These are phyloP conservation scores for Xylariaceae sp. DNA, from an alignment of 2,329 filamentous ascomycete genomes.

Conservation along the genomic window DNA sequence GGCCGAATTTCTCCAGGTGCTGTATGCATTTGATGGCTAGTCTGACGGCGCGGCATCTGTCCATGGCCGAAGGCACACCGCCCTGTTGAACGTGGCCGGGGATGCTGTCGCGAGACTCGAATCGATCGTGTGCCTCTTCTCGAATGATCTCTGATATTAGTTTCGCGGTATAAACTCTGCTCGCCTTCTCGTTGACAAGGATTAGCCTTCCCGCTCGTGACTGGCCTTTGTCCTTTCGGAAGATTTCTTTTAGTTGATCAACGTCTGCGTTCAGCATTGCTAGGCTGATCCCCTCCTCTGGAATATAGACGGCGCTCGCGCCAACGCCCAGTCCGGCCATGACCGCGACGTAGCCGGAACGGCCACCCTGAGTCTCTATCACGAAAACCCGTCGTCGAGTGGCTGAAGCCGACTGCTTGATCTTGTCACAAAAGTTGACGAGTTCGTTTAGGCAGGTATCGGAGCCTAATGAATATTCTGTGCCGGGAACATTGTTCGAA, in stretches of 20 bases:
- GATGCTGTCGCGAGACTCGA: conserved; percentile 89
- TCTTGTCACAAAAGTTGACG: conserved; percentile 94
- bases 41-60: conserved; percentile 87
- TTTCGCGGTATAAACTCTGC: conserved; percentile 86
- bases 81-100: conserved; percentile 95
- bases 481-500: conserved; percentile 97
- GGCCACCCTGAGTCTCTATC: conserved; percentile 94
- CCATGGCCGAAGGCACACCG: conserved; percentile 91
- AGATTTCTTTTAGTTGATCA: conserved; percentile 82
- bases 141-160: conserved; percentile 95
- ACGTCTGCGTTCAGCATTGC: conserved; percentile 93
- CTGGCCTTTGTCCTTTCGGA: conserved; percentile 82
- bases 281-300: conserved; percentile 92
- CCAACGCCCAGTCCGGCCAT: conserved; percentile 90
- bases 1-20: conserved; percentile 79
- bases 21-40: conserved; percentile 94
- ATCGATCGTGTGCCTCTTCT: conserved; percentile 87
- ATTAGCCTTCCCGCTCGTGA: conserved; percentile 91
- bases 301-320: conserved; percentile 91
- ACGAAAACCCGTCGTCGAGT: conserved; percentile 94
- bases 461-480: conserved; percentile 94
- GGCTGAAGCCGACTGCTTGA: conserved; percentile 94
- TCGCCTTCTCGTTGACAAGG: conserved; percentile 94
- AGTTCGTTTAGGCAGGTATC: conserved; percentile 97
- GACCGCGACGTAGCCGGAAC: conserved; percentile 91